These are phyloP conservation scores for Colletotrichum nymphaeae DNA, from an alignment of 2,329 filamentous ascomycete species.

Conservation along the genomic window DNA sequence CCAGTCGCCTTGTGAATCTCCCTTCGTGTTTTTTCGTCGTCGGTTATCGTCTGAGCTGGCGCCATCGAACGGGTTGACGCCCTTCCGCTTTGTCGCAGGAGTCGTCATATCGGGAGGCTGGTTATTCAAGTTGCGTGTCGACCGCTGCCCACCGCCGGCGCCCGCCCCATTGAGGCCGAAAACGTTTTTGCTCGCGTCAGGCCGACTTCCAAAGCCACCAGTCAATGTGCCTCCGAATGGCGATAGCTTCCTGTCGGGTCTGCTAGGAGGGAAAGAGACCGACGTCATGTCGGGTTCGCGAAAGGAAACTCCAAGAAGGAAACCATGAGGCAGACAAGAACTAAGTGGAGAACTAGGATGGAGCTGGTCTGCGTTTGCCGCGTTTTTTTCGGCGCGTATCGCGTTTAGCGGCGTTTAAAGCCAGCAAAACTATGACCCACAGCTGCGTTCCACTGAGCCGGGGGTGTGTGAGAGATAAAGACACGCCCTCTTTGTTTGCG, in stretches of 20 bases:
- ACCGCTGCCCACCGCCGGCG: slow-evolving; percentile 41
- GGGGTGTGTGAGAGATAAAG: neutral
- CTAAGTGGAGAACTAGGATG: slow-evolving; percentile 34
- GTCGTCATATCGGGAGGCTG: slow-evolving; percentile 43
- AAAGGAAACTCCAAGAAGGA: slow-evolving; percentile 17
- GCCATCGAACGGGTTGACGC: slow-evolving; percentile 41
- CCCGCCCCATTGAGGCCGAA: slow-evolving; percentile 47
- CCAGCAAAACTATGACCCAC: neutral
- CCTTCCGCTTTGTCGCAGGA: slow-evolving; percentile 38
- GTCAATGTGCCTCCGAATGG: slow-evolving; percentile 19
- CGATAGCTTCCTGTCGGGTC: slow-evolving; percentile 17
- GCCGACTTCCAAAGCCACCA: slow-evolving; percentile 21
- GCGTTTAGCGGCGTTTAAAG: neutral
- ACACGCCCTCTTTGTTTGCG: neutral
- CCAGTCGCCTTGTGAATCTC: slow-evolving; percentile 28
- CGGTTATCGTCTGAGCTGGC: slow-evolving; percentile 38
- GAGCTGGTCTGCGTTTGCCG: slow-evolving; percentile 31
- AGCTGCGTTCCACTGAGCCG: neutral
- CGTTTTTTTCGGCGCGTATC: slow-evolving; percentile 16
- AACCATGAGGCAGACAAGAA: slow-evolving; percentile 24
- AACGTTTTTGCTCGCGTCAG: slow-evolving; percentile 27
- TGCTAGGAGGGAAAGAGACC: slow-evolving; percentile 33
- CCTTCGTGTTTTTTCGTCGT: slow-evolving; percentile 38
- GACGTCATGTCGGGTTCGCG: slow-evolving; percentile 35
- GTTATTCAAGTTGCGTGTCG: slow-evolving; percentile 41